phyloP scores from a whole-genome alignment of 306 rosid species.

The Prunus padus region DNA sequence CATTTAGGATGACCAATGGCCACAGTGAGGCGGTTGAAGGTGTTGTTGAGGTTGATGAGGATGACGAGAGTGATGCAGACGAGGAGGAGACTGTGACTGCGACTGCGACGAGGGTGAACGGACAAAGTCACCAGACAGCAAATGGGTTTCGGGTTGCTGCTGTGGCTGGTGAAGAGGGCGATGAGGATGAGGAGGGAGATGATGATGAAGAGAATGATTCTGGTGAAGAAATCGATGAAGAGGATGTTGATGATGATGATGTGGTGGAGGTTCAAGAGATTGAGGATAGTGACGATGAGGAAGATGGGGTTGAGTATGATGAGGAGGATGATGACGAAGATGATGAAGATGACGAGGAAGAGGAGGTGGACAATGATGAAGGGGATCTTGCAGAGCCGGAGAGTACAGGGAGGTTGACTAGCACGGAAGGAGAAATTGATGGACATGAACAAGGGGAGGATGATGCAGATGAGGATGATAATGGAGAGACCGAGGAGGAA shows the following conservation, averaged over 20 bases:
- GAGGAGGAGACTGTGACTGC: conserved; percentile 77
- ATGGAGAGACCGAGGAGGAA: conserved; percentile 85
- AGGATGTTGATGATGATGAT: conserved; percentile 76
- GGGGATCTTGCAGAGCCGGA: conserved; percentile 60
- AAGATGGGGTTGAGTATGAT: conserved; percentile 70
- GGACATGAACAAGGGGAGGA: conserved; percentile 95
- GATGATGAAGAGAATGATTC: conserved; percentile 72
- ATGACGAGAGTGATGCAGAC: conserved; percentile 88
- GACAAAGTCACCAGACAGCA: conserved; percentile 41
- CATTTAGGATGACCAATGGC: conserved; percentile 50
- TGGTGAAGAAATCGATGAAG: conserved; percentile 81
- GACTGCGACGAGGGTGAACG: conserved; percentile 53
- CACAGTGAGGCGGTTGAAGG: conserved; percentile 69
- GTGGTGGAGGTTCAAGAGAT: conserved; percentile 82
- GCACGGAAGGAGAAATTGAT: conserved; percentile 87
- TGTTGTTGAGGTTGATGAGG: conserved; percentile 80
- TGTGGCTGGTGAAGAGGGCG: conserved; percentile 40
- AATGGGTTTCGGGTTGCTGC: conserved; percentile 70
- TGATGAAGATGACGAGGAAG: conserved; percentile 66
- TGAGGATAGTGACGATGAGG: conserved; percentile 68
- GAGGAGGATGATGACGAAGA: conserved; percentile 51
- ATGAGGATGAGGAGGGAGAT: conserved; percentile 45
- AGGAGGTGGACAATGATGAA: conserved; percentile 85
- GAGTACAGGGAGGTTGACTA: conserved; percentile 58
- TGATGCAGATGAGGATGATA: conserved; percentile 76